Percentiles rank a stretch among this genome's conserved stretches.
phyloP scores from a whole-genome alignment of 2,329 filamentous ascomycete species.

The Apiospora pterosperma region DNA sequence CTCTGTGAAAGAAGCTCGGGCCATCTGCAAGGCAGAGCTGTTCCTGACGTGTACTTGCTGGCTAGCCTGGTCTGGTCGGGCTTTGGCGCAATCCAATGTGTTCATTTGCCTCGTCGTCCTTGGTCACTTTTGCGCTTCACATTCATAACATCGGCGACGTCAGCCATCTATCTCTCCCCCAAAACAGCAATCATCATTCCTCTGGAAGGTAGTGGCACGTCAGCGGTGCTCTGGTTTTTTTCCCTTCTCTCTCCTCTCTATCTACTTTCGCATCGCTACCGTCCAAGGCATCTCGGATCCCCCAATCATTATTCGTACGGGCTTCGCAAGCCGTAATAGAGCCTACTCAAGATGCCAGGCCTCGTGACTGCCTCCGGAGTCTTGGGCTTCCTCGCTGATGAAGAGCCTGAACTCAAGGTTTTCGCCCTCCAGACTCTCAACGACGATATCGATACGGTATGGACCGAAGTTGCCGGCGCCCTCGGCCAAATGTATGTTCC shows the following conservation, averaged over 20 bases:
- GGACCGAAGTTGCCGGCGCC: constrained; percentile 93
- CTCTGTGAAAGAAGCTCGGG: constrained; percentile 1
- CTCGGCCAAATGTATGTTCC: constrained; percentile 80
- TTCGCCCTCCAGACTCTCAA: constrained; percentile 95
- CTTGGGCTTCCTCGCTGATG: constrained; percentile 91
- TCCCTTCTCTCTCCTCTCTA: background rate
- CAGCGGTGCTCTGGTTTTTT: background rate
- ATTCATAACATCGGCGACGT: background rate
- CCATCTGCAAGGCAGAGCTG: constrained; percentile 7
- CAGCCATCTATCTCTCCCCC: background rate
- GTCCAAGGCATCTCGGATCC: background rate
- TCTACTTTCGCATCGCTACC: background rate
- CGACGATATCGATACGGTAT: constrained; percentile 93
- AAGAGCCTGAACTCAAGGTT: constrained; percentile 88
- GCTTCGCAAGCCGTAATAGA: background rate
- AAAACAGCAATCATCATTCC: background rate
- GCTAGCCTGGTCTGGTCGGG: background rate
- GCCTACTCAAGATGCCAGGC: constrained; percentile 68
- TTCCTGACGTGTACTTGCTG: constrained; percentile 6
- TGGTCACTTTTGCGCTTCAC: background rate
- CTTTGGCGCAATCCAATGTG: background rate
- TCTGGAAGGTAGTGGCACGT: constrained; percentile 2
- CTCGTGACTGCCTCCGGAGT: constrained; percentile 92
- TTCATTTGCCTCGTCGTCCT: background rate
- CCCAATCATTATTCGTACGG: background rate